These are phyloP conservation scores for Pichia scutulata DNA, from an alignment of 805 yeast species.

Conservation along the genomic window DNA sequence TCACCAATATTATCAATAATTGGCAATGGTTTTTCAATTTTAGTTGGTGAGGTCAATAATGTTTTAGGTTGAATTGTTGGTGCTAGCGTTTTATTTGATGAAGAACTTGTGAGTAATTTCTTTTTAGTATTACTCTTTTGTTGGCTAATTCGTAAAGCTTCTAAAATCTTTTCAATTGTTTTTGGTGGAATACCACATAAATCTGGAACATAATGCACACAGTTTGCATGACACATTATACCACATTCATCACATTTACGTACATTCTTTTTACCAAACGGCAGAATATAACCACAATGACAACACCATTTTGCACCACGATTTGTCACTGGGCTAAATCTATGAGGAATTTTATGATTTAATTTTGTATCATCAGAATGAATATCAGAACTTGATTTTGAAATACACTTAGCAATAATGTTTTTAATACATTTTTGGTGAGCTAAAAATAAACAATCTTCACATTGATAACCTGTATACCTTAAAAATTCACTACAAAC, in stretches of 20 bases:
- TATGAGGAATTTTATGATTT: constrained; percentile 94
- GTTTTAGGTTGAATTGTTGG: not conserved
- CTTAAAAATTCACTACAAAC: constrained; percentile 92
- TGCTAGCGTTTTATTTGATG: not conserved
- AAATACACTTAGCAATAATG: constrained; percentile 77
- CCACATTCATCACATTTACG: constrained; percentile 93
- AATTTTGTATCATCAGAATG: constrained; percentile 72
- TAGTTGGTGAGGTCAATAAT: not conserved
- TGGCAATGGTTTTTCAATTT: not conserved
- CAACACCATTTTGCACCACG: constrained; percentile 99
- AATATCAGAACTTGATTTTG: constrained; percentile 61
- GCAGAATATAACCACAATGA: constrained; percentile 94
- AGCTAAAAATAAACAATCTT: constrained; percentile 73
- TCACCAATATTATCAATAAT: too few relatives aligned
- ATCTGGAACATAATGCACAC: constrained; percentile 94
- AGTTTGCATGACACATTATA: constrained; percentile 85
- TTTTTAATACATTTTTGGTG: constrained; percentile 76
- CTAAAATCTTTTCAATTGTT: constrained; percentile 82
- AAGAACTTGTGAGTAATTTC: not conserved
- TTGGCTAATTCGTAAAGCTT: constrained; percentile 44
- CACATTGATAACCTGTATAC: constrained; percentile 80
- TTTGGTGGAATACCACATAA: constrained; percentile 99
- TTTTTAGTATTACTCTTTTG: not conserved
- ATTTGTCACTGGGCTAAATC: constrained; percentile 87
- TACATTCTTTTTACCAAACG: constrained; percentile 90